These are phyloP conservation scores for Botrytis galanthina DNA, from an alignment of 2,329 filamentous ascomycete genomes.

Conservation along the genomic window DNA sequence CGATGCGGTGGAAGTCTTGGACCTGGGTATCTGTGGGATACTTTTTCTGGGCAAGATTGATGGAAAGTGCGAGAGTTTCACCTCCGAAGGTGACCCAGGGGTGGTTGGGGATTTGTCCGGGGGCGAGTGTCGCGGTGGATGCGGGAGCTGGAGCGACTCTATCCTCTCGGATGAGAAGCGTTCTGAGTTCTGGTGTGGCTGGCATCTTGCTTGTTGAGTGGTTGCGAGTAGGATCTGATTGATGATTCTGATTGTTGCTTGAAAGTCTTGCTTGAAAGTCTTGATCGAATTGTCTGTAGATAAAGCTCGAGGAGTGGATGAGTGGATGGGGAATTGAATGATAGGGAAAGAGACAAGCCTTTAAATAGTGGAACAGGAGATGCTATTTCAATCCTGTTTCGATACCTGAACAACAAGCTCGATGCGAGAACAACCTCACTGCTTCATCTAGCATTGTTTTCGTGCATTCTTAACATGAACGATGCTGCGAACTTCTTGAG, in stretches of 20 bases:
- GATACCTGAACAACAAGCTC: not conserved
- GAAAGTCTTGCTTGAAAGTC: not conserved
- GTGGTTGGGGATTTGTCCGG: not conserved
- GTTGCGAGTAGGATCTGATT: not conserved
- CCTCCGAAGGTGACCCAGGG: not conserved
- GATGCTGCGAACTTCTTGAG: not conserved
- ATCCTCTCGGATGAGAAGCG: not conserved
- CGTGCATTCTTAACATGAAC: not conserved
- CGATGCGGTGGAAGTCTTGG: not conserved
- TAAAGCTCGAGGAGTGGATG: not conserved
- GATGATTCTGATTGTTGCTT: constrained; percentile 7
- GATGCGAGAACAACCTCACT: not conserved
- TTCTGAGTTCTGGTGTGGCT: not conserved
- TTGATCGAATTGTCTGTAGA: not conserved
- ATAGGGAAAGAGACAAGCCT: not conserved
- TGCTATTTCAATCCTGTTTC: not conserved
- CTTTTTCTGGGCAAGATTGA: not conserved
- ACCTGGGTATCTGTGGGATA: not conserved
- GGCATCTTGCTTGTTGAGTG: not conserved
- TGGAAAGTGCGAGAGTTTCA: not conserved
- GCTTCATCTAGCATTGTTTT: not conserved
- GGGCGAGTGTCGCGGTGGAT: not conserved
- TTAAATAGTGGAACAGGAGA: not conserved
- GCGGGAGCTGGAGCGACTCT: not conserved
- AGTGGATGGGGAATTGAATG: not conserved